A percentile compares a stretch with the other conserved stretches of the same genome.
Evolutionary conservation across 768 basidiomycete genomes (phyloP).

Genomic region (Lactarius akahatsu): DNA sequence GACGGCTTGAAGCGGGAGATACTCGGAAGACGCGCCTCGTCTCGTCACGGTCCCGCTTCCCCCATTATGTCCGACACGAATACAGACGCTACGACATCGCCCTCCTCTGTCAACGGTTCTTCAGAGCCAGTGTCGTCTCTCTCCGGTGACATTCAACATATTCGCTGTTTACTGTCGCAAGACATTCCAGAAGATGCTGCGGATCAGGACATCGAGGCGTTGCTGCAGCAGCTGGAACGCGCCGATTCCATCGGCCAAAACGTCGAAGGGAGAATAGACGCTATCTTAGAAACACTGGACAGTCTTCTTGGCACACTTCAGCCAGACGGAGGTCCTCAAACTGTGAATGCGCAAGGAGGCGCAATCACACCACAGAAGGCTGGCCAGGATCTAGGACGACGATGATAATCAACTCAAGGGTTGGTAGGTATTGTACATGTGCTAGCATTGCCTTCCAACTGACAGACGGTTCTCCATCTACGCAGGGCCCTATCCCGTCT

Average conservation of each 20-base stretch:
- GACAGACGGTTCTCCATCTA: neutral
- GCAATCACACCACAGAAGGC: neutral
- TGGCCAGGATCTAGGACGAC: neutral
- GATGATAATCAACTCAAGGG: neutral
- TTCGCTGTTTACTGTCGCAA: constrained; percentile 38
- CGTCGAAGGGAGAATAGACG: constrained; percentile 63
- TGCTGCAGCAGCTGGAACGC: constrained; percentile 54
- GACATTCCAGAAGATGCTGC: constrained; percentile 33
- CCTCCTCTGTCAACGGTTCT: constrained; percentile 5
- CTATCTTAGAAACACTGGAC: constrained; percentile 58
- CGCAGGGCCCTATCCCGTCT: neutral
- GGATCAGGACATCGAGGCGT: constrained; percentile 48
- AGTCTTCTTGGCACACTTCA: constrained; percentile 49
- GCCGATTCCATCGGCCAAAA: constrained; percentile 60
- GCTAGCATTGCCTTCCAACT: neutral
- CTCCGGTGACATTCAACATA: constrained; percentile 41
- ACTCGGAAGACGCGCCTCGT: too few species aligned
- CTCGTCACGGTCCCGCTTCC: neutral
- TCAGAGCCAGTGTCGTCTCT: constrained; percentile 26
- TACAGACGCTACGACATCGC: constrained; percentile 5
- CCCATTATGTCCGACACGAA: constrained; percentile 13
- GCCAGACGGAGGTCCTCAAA: constrained; percentile 18
- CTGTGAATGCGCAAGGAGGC: neutral
- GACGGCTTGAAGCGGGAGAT: too few species aligned
- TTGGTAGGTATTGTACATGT: neutral